phyloP scores from a whole-genome alignment of 306 rosid species.

The Vigna nakashimae region DNA sequence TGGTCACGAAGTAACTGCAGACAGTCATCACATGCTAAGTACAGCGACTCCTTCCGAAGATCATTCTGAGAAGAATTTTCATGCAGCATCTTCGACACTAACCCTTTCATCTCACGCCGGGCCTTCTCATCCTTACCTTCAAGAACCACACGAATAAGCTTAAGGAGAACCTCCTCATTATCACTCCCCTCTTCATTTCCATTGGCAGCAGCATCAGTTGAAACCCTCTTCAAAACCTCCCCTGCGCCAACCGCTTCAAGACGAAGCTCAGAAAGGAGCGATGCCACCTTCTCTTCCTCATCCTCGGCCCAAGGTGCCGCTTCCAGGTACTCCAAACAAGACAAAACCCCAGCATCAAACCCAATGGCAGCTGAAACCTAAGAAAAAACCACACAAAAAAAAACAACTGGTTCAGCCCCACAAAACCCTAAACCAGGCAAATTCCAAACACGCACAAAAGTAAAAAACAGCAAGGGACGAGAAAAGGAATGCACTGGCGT shows the following conservation, averaged over 20 bases:
- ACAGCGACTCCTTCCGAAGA: conserved; percentile 85
- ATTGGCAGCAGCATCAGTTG: conserved; percentile 65
- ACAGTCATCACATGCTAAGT: conserved; percentile 82
- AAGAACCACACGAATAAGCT: conserved; percentile 90
- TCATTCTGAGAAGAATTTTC: conserved; percentile 83
- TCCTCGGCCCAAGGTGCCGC: conserved; percentile 99
- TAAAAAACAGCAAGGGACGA: neutral
- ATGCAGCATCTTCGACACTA: conserved; percentile 91
- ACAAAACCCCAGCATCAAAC: conserved; percentile 89
- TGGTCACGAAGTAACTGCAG: conserved; percentile 72
- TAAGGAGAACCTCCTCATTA: conserved; percentile 87
- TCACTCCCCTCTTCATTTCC: conserved; percentile 78
- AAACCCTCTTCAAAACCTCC: conserved; percentile 93
- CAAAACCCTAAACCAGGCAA: conserved; percentile 29
- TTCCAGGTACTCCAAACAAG: conserved; percentile 97
- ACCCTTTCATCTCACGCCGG: conserved; percentile 90
- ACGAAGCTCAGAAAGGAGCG: conserved; percentile 84
- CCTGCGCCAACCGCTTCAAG: conserved; percentile 90
- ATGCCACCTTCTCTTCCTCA: conserved; percentile 97
- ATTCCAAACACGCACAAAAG: conserved; percentile 7
- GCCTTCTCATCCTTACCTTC: conserved; percentile 99
- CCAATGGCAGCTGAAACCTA: conserved; percentile 97
- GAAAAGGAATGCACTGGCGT: neutral
- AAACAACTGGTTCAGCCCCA: conserved; percentile 34
- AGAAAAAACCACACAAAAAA: conserved; percentile 28